Percentiles rank a stretch among this genome's conserved stretches.
Evolutionary conservation across 1,284 basidiomycete genomes (phyloP).

Genomic region (Porogramme epimiltina): DNA sequence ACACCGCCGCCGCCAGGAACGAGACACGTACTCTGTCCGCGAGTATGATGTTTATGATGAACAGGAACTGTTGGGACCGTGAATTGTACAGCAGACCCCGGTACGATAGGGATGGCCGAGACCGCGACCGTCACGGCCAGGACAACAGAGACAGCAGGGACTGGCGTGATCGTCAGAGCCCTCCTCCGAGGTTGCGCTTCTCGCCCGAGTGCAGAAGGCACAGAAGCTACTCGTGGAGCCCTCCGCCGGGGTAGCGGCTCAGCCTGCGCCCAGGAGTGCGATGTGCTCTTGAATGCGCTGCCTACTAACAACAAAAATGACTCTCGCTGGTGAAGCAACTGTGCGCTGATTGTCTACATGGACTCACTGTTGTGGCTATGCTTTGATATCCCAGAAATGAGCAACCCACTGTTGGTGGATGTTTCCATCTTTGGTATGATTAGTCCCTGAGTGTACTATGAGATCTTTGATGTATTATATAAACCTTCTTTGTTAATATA

Average conservation of each 20-base stretch:
- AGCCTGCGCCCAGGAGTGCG: slow-evolving; percentile 47
- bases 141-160: slow-evolving; percentile 43
- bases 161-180: slow-evolving; percentile 66
- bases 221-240: slow-evolving; percentile 77
- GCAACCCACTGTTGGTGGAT: slow-evolving; percentile 20
- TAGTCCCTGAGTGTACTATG: no score
- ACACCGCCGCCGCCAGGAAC: slow-evolving; percentile 72
- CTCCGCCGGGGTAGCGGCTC: slow-evolving; percentile 78
- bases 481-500: no score
- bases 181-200: slow-evolving; percentile 63
- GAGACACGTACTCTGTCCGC: slow-evolving; percentile 55
- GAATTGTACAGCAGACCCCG: slow-evolving; percentile 35
- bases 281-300: slow-evolving; percentile 28
- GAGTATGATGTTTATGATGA: slow-evolving; percentile 42
- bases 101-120: slow-evolving; percentile 49
- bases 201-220: slow-evolving; percentile 76
- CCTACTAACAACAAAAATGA: slow-evolving; percentile 29
- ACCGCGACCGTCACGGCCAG: slow-evolving; percentile 51
- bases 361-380: slow-evolving; percentile 18
- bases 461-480: no score
- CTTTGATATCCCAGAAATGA: slow-evolving; percentile 21
- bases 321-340: slow-evolving; percentile 31
- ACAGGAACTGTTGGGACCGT: slow-evolving; percentile 55
- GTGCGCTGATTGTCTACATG: slow-evolving; percentile 19
- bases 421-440: no score